Evolutionary conservation across 768 basidiomycete genomes (phyloP).

Genomic region (Mycena leptocephala): DNA sequence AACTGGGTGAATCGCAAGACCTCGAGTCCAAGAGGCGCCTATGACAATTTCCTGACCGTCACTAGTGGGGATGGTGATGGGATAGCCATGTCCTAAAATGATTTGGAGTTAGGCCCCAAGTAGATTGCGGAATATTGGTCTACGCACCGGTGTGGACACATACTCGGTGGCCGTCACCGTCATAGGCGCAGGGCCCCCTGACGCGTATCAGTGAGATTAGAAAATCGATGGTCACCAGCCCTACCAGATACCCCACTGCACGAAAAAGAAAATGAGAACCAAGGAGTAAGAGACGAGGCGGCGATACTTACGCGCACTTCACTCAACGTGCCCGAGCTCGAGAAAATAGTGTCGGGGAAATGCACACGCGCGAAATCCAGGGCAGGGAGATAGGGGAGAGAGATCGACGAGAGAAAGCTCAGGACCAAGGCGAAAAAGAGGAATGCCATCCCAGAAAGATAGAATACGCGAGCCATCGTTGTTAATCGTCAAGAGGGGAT

Average conservation of each 20-base stretch:
- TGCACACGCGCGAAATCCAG: constrained; percentile 33
- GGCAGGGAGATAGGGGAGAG: constrained; percentile 35
- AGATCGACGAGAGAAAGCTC: constrained; percentile 37
- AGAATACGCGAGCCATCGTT: constrained; percentile 30
- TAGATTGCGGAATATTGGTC: neutral
- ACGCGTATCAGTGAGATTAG: neutral
- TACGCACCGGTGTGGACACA: constrained; percentile 26
- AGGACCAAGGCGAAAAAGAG: constrained; percentile 35
- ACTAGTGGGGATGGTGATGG: neutral
- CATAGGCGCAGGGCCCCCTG: constrained; percentile 27
- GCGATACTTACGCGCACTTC: constrained; percentile 26
- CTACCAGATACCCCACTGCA: constrained; percentile 36
- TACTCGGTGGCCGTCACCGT: neutral
- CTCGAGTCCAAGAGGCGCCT: constrained; percentile 36
- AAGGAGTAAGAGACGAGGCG: neutral
- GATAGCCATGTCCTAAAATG: constrained; percentile 30
- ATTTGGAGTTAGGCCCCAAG: neutral
- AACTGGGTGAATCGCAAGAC: constrained; percentile 40
- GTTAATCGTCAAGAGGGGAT: neutral
- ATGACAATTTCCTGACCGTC: constrained; percentile 1
- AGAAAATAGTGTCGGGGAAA: neutral
- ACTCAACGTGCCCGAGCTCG: neutral
- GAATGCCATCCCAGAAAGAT: constrained; percentile 26
- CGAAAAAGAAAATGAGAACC: neutral
- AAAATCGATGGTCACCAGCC: neutral